Evolutionary conservation across 2,329 filamentous ascomycete species (phyloP).

Genomic region (Eutypella sp.): DNA sequence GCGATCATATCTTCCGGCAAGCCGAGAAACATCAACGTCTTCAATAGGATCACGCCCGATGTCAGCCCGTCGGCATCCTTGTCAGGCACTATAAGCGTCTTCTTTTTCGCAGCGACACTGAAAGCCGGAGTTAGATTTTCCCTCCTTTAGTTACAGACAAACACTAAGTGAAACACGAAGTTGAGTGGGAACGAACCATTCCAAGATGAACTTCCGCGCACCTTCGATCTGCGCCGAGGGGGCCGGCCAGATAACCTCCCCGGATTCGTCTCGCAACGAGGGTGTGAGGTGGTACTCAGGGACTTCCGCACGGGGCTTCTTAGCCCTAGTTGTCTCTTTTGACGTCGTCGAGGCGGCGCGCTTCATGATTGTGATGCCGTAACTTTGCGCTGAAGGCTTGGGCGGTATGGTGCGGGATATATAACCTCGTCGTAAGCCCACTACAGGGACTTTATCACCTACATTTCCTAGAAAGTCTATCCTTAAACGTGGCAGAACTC

Average conservation of each 20-base stretch:
- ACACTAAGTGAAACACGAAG: too few species aligned
- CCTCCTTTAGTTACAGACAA: background rate
- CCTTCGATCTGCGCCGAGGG: constrained; percentile 47
- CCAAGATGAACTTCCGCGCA: constrained; percentile 51
- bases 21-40: constrained; percentile 55
- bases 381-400: background rate
- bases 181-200: constrained; percentile 43
- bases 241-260: constrained; percentile 57
- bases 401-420: background rate
- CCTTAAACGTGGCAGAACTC: background rate
- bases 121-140: constrained; percentile 4
- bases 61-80: constrained; percentile 65
- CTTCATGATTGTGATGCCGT: constrained; percentile 20
- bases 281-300: constrained; percentile 42
- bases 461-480: background rate
- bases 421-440: background rate
- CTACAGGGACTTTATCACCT: background rate
- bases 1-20: constrained; percentile 47
- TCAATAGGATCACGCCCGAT: constrained; percentile 58
- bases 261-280: constrained; percentile 35
- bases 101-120: constrained; percentile 46
- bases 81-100: constrained; percentile 59
- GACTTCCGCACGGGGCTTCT: constrained; percentile 24
- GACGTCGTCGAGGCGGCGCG: constrained; percentile 16
- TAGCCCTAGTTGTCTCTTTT: constrained; percentile 14